Conservation (phyloP, 768 basidiomycete genomes). For the Daedaleopsis sinensis region DNA sequence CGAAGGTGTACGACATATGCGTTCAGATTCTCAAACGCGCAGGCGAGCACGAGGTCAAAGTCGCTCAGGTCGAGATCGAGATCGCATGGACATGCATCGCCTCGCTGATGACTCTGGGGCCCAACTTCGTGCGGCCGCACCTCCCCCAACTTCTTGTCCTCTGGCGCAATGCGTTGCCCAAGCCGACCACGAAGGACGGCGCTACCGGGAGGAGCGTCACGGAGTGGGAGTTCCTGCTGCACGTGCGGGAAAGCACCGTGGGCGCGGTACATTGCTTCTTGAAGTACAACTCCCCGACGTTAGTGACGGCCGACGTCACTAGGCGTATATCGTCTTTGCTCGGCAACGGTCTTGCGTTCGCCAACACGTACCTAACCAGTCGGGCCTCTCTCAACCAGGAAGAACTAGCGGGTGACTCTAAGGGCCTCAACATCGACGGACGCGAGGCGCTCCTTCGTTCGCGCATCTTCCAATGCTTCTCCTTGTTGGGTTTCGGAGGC, state of each 20-base stretch:
- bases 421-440: slow-evolving; percentile 65
- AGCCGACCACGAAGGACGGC: slow-evolving; percentile 88
- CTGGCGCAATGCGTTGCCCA: slow-evolving; percentile 97
- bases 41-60: slow-evolving; percentile 85
- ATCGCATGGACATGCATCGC: slow-evolving; percentile 94
- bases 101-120: slow-evolving; percentile 89
- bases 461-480: slow-evolving; percentile 89
- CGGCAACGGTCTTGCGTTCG: slow-evolving; percentile 88
- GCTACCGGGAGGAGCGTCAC: slow-evolving; percentile 60
- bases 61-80: slow-evolving; percentile 85
- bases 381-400: slow-evolving; percentile 65
- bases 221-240: slow-evolving; percentile 91
- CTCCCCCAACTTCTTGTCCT: slow-evolving; percentile 92
- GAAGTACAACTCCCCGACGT: slow-evolving; percentile 68
- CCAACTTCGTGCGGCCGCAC: slow-evolving; percentile 91
- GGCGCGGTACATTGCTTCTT: slow-evolving; percentile 90
- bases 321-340: slow-evolving; percentile 86
- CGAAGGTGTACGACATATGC: slow-evolving; percentile 90
- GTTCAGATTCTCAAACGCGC: slow-evolving; percentile 88
- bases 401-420: slow-evolving; percentile 34
- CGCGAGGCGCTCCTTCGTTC: slow-evolving; percentile 84
- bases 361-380: slow-evolving; percentile 77
- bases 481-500: slow-evolving; percentile 74
- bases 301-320: slow-evolving; percentile 90
- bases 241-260: slow-evolving; percentile 88